phyloP scores from a whole-genome alignment of 306 rosid genomes.

The Cyclanthera cordifolia region DNA sequence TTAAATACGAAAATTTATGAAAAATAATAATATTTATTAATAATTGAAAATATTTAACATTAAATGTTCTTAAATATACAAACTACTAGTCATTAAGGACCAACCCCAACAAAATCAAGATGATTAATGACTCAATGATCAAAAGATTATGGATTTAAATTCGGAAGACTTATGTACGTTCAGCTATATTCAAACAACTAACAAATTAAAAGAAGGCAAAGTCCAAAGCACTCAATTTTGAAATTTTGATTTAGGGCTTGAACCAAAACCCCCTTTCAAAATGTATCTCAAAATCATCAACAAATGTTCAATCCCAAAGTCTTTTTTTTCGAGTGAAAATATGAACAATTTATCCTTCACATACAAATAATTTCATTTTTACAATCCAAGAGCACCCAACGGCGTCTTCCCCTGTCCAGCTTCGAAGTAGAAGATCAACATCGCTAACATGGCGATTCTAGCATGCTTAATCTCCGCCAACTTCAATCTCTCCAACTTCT shows the following conservation, averaged over 20 bases:
- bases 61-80: no score
- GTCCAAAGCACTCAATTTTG: background rate
- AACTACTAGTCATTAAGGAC: no score
- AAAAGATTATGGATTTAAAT: no score
- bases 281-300: constrained; percentile 2
- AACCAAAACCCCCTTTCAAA: constrained; percentile 5
- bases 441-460: constrained; percentile 87
- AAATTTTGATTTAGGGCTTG: background rate
- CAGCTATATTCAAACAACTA: background rate
- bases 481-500: constrained; percentile 77
- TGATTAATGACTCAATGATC: no score
- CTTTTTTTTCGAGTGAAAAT: background rate
- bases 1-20: no score
- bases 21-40: no score
- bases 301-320: background rate
- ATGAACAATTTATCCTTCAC: constrained; percentile 3
- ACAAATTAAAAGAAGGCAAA: background rate
- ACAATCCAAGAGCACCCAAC: constrained; percentile 93
- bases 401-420: constrained; percentile 99
- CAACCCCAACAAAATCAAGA: no score
- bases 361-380: constrained; percentile 7
- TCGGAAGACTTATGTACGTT: no score
- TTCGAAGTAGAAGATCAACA: constrained; percentile 90
- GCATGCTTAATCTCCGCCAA: constrained; percentile 94
- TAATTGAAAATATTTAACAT: no score